Evolutionary conservation across 2,329 filamentous ascomycete genomes (phyloP).

Genomic region (Shiraia bambusicola): DNA sequence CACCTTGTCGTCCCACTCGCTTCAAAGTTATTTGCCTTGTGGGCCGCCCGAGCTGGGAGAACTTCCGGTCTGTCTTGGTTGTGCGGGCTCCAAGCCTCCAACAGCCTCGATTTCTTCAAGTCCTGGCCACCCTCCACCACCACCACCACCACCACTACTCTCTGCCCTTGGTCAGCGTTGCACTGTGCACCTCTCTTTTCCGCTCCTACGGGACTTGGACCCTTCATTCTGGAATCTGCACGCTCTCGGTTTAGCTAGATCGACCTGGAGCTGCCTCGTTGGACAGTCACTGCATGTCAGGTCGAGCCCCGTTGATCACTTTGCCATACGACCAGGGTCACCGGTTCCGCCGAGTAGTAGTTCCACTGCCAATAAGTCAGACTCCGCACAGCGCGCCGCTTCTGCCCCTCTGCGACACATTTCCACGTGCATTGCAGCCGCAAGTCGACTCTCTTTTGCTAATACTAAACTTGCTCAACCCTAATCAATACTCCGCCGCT

Average conservation of each 20-base stretch:
- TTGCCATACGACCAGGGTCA: conserved; percentile 22
- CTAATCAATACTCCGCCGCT: conserved; percentile 17
- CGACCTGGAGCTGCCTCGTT: conserved; percentile 12
- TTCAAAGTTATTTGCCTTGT: conserved; percentile 3
- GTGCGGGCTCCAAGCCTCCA: conserved; percentile 6
- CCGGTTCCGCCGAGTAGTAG: conserved; percentile 12
- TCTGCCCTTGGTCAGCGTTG: conserved; percentile 15
- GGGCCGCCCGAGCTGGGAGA: conserved; percentile 10
- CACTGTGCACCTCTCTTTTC: conserved; percentile 19
- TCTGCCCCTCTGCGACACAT: conserved; percentile 25
- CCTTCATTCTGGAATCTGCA: conserved; percentile 24
- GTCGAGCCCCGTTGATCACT: conserved; percentile 26
- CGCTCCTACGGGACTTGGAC: conserved; percentile 24
- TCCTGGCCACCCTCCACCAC: conserved; percentile 15
- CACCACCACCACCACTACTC: too few relatives aligned
- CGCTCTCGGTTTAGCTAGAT: conserved; percentile 18
- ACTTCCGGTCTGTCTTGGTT: conserved; percentile 6
- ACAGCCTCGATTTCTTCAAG: conserved; percentile 7
- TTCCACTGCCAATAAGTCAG: conserved; percentile 13
- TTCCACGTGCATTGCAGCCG: conserved; percentile 31
- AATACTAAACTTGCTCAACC: conserved; percentile 19
- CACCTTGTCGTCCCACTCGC: background rate
- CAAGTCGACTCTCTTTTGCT: conserved; percentile 15
- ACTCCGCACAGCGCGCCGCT: conserved; percentile 19
- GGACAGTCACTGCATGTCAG: conserved; percentile 13